Conservation (phyloP, 208 protist species). For the Leishmania aethiopica region DNA sequence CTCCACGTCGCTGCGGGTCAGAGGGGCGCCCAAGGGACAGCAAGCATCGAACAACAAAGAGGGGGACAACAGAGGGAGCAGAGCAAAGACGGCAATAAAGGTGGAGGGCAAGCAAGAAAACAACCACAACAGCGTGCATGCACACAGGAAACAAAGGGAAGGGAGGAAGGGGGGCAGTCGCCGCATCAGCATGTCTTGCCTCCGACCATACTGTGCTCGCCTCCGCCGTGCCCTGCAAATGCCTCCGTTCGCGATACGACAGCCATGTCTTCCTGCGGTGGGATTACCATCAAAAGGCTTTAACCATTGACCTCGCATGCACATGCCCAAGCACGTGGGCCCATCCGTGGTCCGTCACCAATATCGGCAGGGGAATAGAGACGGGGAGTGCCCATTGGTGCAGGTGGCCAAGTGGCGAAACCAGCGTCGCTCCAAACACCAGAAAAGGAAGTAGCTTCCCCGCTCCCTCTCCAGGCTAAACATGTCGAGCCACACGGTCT, state of each 20-base stretch:
- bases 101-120: background rate
- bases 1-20: no score
- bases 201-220: background rate
- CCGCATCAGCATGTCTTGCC: background rate
- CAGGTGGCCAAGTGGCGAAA: background rate
- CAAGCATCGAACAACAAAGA: background rate
- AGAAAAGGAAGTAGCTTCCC: background rate
- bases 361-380: background rate
- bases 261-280: background rate
- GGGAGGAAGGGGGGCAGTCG: background rate
- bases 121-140: background rate
- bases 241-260: background rate
- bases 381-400: background rate
- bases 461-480: background rate
- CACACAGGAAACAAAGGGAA: background rate
- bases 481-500: background rate
- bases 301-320: background rate
- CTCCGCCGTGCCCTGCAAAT: background rate
- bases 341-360: background rate
- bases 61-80: background rate
- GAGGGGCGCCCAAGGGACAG: background rate
- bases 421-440: background rate
- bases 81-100: background rate
- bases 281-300: background rate
- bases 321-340: background rate